Conservation (phyloP, 495 filamentous ascomycete genomes). For the Penicillium ochrochloron region DNA sequence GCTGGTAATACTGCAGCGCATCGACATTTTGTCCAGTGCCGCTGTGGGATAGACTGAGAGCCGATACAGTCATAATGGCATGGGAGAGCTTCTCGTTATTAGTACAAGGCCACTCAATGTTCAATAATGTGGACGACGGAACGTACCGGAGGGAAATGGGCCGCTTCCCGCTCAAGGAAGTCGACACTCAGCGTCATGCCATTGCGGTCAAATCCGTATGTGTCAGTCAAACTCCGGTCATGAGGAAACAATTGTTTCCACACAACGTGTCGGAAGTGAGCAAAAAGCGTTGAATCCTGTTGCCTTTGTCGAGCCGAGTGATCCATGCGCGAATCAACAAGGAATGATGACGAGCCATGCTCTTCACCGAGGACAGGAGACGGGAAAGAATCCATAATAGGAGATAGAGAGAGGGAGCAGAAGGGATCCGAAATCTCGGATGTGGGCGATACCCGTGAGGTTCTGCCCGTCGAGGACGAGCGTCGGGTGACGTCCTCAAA, state of each 20-base stretch:
- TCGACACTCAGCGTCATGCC: constrained; percentile 44
- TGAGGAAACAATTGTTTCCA: constrained; percentile 45
- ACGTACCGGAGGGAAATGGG: constrained; percentile 57
- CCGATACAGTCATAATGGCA: constrained; percentile 64
- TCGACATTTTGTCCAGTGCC: constrained; percentile 50
- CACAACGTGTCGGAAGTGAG: constrained; percentile 51
- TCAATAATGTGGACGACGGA: not conserved
- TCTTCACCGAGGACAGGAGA: constrained; percentile 26
- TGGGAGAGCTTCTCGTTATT: constrained; percentile 53
- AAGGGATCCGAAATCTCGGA: constrained; percentile 43
- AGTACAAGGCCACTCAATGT: not conserved
- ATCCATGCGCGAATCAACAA: constrained; percentile 23
- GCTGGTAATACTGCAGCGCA: constrained; percentile 61
- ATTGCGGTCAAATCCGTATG: constrained; percentile 30
- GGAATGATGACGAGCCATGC: constrained; percentile 18
- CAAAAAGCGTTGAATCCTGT: constrained; percentile 43
- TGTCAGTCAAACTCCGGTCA: constrained; percentile 29
- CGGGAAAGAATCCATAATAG: constrained; percentile 25
- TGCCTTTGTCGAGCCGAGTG: constrained; percentile 33
- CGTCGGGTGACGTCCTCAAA: constrained; percentile 54
- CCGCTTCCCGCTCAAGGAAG: constrained; percentile 54
- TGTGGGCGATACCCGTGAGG: constrained; percentile 40
- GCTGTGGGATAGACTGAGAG: constrained; percentile 57
- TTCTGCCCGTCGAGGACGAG: constrained; percentile 31
- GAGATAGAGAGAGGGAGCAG: constrained; percentile 33